These are phyloP conservation scores for Rhodocollybia butyracea DNA, from an alignment of 768 basidiomycete species.

Conservation along the genomic window DNA sequence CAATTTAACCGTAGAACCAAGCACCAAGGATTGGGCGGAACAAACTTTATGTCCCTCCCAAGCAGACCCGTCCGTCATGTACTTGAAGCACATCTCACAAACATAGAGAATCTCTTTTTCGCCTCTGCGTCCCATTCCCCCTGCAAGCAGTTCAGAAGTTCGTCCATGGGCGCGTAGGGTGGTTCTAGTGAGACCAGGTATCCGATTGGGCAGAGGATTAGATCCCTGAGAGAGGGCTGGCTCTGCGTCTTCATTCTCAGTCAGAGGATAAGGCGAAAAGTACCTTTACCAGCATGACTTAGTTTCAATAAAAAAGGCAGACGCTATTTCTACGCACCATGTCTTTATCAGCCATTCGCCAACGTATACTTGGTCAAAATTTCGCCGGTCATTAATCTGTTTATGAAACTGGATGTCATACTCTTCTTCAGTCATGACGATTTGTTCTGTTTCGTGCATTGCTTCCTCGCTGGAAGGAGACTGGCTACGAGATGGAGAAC, in stretches of 20 bases:
- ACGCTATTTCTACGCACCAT: constrained; percentile 52
- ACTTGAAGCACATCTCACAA: constrained; percentile 95
- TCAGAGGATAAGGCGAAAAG: constrained; percentile 87
- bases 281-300: constrained; percentile 52
- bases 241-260: constrained; percentile 64
- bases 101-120: constrained; percentile 70
- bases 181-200: constrained; percentile 47
- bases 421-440: constrained; percentile 63
- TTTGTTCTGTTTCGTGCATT: constrained; percentile 21
- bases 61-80: constrained; percentile 70
- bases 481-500: not conserved
- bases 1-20: not conserved
- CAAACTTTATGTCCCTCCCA: constrained; percentile 66
- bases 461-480: constrained; percentile 10
- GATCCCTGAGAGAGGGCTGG: not conserved
- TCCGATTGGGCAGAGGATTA: constrained; percentile 30
- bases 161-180: constrained; percentile 63
- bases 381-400: constrained; percentile 65
- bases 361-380: constrained; percentile 85
- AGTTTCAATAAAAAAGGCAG: not conserved
- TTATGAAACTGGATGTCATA: constrained; percentile 67
- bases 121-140: constrained; percentile 44
- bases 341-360: constrained; percentile 86
- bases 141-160: constrained; percentile 69
- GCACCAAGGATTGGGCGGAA: constrained; percentile 30